Evolutionary conservation across 2,329 filamentous ascomycete genomes (phyloP).

Genomic region (Fusarium annulatum): DNA sequence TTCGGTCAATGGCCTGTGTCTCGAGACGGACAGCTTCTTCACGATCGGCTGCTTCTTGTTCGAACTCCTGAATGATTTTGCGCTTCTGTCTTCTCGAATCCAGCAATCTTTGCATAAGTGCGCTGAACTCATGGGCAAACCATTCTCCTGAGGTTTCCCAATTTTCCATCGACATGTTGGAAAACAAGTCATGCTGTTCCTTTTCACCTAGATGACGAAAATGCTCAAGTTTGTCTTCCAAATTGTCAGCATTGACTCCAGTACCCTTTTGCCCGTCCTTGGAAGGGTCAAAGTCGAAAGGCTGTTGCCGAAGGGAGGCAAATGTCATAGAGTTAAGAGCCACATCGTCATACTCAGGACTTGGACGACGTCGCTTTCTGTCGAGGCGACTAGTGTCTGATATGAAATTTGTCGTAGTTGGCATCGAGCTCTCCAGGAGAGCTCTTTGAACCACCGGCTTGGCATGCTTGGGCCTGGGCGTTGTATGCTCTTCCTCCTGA

Average conservation of each 20-base stretch:
- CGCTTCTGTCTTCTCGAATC: conserved; percentile 63
- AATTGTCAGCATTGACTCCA: conserved; percentile 53
- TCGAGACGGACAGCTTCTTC: conserved; percentile 65
- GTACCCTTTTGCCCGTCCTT: conserved; percentile 53
- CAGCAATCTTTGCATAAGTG: conserved; percentile 60
- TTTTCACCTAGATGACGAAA: conserved; percentile 58
- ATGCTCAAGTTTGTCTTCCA: conserved; percentile 62
- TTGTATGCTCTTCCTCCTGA: conserved; percentile 39
- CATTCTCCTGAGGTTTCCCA: conserved; percentile 71
- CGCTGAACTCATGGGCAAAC: conserved; percentile 66
- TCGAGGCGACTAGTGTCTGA: conserved; percentile 33
- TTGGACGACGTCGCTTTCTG: conserved; percentile 57
- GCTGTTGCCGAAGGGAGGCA: conserved; percentile 60
- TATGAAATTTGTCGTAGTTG: conserved; percentile 18
- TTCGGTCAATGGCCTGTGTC: conserved; percentile 65
- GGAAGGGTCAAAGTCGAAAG: conserved; percentile 68
- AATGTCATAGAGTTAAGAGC: conserved; percentile 66
- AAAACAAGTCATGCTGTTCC: conserved; percentile 64
- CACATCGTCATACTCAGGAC: conserved; percentile 68
- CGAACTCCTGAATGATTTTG: conserved; percentile 61
- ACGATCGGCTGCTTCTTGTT: conserved; percentile 64
- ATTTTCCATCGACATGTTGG: conserved; percentile 63
- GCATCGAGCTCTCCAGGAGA: conserved; percentile 41
- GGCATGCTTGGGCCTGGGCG: conserved; percentile 40
- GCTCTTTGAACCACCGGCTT: conserved; percentile 32